Conservation (phyloP, 345 rosid species). For the Pugionium cornutum region DNA sequence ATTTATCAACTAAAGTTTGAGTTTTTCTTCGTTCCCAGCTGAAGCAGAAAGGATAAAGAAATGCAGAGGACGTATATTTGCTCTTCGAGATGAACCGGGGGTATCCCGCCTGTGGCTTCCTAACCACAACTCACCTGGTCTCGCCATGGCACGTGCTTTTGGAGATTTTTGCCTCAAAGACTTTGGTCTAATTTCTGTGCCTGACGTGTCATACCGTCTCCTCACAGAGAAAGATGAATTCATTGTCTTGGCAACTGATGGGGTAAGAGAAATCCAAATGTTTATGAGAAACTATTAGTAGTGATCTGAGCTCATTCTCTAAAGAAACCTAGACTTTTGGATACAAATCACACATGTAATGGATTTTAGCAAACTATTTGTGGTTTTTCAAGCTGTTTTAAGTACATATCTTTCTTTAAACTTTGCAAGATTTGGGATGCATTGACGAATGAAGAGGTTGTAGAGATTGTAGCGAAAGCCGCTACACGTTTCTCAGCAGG, state of each 20-base stretch:
- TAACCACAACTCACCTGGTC: slow-evolving; percentile 87
- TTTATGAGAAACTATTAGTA: neutral
- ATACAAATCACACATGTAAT: slow-evolving; percentile 13
- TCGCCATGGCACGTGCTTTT: slow-evolving; percentile 99
- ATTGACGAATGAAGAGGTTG: slow-evolving; percentile 80
- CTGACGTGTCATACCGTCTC: slow-evolving; percentile 66
- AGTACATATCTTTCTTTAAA: neutral
- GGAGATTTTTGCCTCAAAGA: slow-evolving; percentile 98
- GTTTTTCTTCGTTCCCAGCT: slow-evolving; percentile 45
- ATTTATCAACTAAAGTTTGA: neutral
- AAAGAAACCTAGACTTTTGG: slow-evolving; percentile 52
- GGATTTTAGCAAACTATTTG: slow-evolving; percentile 9
- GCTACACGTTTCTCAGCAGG: slow-evolving; percentile 71
- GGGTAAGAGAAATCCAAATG: slow-evolving; percentile 50
- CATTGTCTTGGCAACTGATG: slow-evolving; percentile 93
- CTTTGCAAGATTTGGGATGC: slow-evolving; percentile 88
- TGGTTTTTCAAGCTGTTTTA: slow-evolving; percentile 30
- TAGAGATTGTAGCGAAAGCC: slow-evolving; percentile 73
- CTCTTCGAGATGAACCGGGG: slow-evolving; percentile 92
- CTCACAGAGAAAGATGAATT: slow-evolving; percentile 81
- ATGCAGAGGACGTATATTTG: slow-evolving; percentile 90
- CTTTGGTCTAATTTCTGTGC: slow-evolving; percentile 91
- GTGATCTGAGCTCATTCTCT: slow-evolving; percentile 14
- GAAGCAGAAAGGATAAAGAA: slow-evolving; percentile 88
- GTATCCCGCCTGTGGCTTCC: slow-evolving; percentile 97